phyloP scores from a whole-genome alignment of 768 basidiomycete genomes.

The Strobilomyces confusus region DNA sequence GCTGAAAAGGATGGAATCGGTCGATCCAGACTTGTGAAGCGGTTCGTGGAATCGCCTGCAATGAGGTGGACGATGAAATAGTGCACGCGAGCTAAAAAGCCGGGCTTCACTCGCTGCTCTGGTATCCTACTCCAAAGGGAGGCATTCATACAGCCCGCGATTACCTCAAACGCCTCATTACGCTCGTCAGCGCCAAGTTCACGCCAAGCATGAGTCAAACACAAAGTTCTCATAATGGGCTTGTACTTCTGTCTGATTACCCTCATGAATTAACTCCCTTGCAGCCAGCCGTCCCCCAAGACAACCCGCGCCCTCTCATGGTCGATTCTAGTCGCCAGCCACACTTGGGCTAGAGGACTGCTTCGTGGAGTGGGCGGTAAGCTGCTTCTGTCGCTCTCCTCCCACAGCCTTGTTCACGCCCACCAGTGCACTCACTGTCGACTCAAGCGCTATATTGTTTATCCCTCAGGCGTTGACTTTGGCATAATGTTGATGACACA shows the following conservation, averaged over 20 bases:
- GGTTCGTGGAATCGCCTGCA: constrained; percentile 23
- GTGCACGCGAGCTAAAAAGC: constrained; percentile 47
- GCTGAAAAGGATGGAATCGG: constrained; percentile 19
- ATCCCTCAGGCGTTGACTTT: constrained; percentile 68
- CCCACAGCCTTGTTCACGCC: neutral
- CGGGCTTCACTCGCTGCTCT: constrained; percentile 68
- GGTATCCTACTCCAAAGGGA: constrained; percentile 73
- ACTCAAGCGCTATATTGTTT: constrained; percentile 63
- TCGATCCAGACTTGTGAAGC: neutral
- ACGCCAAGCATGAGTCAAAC: constrained; percentile 75
- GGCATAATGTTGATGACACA: constrained; percentile 34
- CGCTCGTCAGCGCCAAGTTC: constrained; percentile 71
- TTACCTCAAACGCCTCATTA: constrained; percentile 81
- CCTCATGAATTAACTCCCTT: neutral
- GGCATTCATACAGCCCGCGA: constrained; percentile 73
- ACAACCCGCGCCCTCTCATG: constrained; percentile 70
- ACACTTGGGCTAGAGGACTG: constrained; percentile 89
- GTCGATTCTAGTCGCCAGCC: constrained; percentile 85
- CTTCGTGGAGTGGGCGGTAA: constrained; percentile 66
- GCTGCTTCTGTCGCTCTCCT: neutral
- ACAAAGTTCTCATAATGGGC: constrained; percentile 81
- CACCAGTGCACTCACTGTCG: constrained; percentile 49
- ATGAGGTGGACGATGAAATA: constrained; percentile 57
- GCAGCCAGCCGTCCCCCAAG: constrained; percentile 48
- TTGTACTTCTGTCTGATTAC: constrained; percentile 39